Percentiles rank a stretch among this genome's conserved stretches.
These are phyloP conservation scores for Candolleomyces aberdarensis DNA, from an alignment of 768 basidiomycete species.

Conservation along the genomic window DNA sequence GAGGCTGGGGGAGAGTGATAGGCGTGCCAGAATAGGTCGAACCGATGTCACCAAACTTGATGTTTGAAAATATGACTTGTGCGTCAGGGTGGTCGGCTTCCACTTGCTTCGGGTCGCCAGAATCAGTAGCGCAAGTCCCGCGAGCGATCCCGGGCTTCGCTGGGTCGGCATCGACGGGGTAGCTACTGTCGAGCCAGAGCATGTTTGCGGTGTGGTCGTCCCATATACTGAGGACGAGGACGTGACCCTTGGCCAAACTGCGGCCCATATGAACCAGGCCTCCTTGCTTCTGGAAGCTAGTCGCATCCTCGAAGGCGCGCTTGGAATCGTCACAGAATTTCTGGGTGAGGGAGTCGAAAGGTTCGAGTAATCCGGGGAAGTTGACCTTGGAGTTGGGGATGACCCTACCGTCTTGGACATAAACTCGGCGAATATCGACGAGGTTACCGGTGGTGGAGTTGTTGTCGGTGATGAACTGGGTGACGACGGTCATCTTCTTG, in stretches of 20 bases:
- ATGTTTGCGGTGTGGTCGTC: slow-evolving; percentile 53
- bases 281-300: slow-evolving; percentile 37
- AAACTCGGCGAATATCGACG: slow-evolving; percentile 52
- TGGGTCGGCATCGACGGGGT: slow-evolving; percentile 34
- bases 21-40: slow-evolving; percentile 30
- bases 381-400: slow-evolving; percentile 48
- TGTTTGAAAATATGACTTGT: slow-evolving; percentile 52
- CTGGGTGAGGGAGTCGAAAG: slow-evolving; percentile 42
- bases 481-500: slow-evolving; percentile 51
- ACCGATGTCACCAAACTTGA: slow-evolving; percentile 48
- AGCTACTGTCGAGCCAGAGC: slow-evolving; percentile 56
- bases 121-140: slow-evolving; percentile 46
- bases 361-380: slow-evolving; percentile 36
- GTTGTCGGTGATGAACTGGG: slow-evolving; percentile 52
- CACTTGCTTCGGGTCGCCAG: slow-evolving; percentile 43
- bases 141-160: slow-evolving; percentile 39
- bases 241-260: slow-evolving; percentile 40
- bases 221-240: slow-evolving; percentile 50
- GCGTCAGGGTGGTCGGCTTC: slow-evolving; percentile 36
- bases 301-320: slow-evolving; percentile 39
- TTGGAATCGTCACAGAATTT: slow-evolving; percentile 42
- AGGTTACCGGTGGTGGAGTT: slow-evolving; percentile 45
- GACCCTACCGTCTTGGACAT: slow-evolving; percentile 52
- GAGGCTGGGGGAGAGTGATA: background rate
- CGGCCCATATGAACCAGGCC: slow-evolving; percentile 33